Evolutionary conservation across 2,329 filamentous ascomycete genomes (phyloP), one percentile per base, ranked within the genome.

Genomic region (Xylaria sp.): DNA sequence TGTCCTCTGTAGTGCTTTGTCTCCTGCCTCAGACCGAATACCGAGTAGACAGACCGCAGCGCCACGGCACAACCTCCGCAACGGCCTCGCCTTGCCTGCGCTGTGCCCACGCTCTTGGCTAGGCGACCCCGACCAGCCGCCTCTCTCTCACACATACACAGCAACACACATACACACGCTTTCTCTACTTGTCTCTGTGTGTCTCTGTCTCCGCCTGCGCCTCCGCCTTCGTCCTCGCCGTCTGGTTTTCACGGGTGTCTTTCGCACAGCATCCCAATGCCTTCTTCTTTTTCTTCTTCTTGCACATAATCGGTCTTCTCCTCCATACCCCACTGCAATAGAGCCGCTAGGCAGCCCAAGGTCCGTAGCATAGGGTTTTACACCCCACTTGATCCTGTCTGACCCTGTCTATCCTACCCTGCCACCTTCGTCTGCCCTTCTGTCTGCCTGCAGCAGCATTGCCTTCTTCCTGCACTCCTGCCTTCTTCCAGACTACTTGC

Each of bases 1-100:
- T 49, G 28, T 8, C 58, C 36, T 18, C 20, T 39, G 46, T 28
- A 28, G 28, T 36, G 33, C 33, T 36, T 36, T 36, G 33, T 36
- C 10, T 36, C 8, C 33, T 36, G 33, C 33, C 33, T 36, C 33
- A 36, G 33, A 36, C 33, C 33, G 33, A 36, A 10, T 36, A 28
- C 48, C 31, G 12, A 51, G n/a, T 25, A 62, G 33, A 52, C 68
- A 56, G 51, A 20, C 61, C 56, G 31, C 56, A 64, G 59, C 62
- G 66, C 69, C 62, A 67, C 63, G 68, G 60, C 55, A 63, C 57
- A 5, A 64, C 63, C 46, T 43, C 62, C 62, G 52, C 67, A 67
- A 67, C 56, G 51, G 57, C 39, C 63, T 69, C 43, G 58, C 31
- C 63, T 46, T 7, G 25, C 39, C 36, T 41, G 15, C 15, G 13